These are phyloP conservation scores for Metarhizium album DNA, from an alignment of 2,329 filamentous ascomycete genomes.

Conservation along the genomic window DNA sequence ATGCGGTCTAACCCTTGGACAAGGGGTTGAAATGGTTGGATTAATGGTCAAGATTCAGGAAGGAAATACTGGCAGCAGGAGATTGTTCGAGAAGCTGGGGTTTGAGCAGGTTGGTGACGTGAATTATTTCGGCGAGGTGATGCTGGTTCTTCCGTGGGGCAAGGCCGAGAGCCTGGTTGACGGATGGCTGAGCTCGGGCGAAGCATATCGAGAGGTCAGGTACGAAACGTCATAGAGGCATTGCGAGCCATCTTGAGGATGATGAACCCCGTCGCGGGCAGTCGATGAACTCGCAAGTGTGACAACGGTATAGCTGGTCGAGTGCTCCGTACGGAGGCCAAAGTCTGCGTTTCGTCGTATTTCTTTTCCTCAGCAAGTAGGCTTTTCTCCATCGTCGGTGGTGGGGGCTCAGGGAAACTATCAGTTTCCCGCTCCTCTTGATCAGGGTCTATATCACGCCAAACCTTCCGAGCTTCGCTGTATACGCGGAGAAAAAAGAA, in stretches of 20 bases:
- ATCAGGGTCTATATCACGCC: no score
- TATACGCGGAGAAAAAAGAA: no score
- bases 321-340: no score
- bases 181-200: slow-evolving; percentile 14
- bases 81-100: slow-evolving; percentile 40
- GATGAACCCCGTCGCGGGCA: no score
- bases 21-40: slow-evolving; percentile 9
- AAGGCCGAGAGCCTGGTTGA: slow-evolving; percentile 12
- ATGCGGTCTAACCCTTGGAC: slow-evolving; percentile 6
- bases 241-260: not conserved
- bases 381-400: no score
- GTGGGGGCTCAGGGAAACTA: no score
- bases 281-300: no score
- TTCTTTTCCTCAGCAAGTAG: no score
- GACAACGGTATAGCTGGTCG: no score
- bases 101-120: slow-evolving; percentile 40
- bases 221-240: slow-evolving; percentile 9
- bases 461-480: no score
- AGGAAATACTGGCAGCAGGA: slow-evolving; percentile 39
- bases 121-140: slow-evolving; percentile 52
- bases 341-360: no score
- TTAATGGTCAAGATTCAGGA: slow-evolving; percentile 51
- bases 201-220: slow-evolving; percentile 13
- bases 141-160: slow-evolving; percentile 31
- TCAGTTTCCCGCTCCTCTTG: no score